Base-by-base conservation (phyloP, 148 eudicot species). In the Limonium bicolor region DNA sequence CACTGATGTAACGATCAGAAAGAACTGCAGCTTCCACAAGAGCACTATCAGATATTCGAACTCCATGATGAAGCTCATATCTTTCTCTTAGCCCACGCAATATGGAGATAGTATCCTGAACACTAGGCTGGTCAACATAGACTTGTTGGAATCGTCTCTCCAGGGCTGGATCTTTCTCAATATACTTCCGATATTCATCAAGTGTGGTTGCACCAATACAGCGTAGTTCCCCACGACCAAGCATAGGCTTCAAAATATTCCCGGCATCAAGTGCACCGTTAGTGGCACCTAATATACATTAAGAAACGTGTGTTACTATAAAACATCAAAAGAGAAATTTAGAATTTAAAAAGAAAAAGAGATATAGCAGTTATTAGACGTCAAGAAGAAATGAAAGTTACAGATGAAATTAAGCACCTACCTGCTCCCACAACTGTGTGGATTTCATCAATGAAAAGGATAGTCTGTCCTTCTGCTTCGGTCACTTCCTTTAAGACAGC, bases 371-470 rank as follows among this genome's bases (percentile, higher is more conserved):
- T n/a, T n/a, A n/a, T n/a, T n/a, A n/a, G n/a, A n/a, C n/a, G n/a
- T n/a, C n/a, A n/a, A n/a, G n/a, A n/a, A n/a, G n/a, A n/a, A n/a
- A n/a, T n/a, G n/a, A n/a, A n/a, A n/a, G n/a, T n/a, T n/a, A n/a
- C n/a, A n/a, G n/a, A 30, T 37, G 65, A 24, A 37, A 36, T 27
- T 4, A 44, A 31, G 10, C 38, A 56, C 52, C 40, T 61, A 88
- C 99, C 99, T 68, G 95, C 99, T 43, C 99, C 95, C 43, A 90
- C 95, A 41, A 90, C 99, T n/a, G 94, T 84, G 57, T 90, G 99
- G 43, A 90, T 90, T 71, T 90, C 99, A 60, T 90, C 99, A 59
- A 90, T 85, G 37, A 90, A 90, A 46, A 90, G 94, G 43, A 90
- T 48, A 41, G 62, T 85, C 60, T 80, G 95, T 14, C 99, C 99